Percentiles rank a stretch among this genome's conserved stretches.
Evolutionary conservation across 306 rosid species (phyloP).

Genomic region (Astragalus membranaceus): DNA sequence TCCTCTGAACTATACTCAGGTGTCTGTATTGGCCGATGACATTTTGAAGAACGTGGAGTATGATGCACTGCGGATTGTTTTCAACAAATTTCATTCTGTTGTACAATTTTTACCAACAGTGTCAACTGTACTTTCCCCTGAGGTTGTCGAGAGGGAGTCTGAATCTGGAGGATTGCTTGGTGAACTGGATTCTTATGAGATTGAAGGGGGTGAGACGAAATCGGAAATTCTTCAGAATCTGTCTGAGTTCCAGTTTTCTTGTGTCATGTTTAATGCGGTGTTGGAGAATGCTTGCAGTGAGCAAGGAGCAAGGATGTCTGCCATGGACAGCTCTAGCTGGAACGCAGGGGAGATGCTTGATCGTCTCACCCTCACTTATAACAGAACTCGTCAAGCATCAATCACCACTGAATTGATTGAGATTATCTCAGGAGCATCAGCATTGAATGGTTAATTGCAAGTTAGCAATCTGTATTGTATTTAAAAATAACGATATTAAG

Average conservation of each 20-base stretch:
- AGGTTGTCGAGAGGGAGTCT: slow-evolving; percentile 80
- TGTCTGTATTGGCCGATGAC: slow-evolving; percentile 90
- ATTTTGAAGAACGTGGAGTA: slow-evolving; percentile 87
- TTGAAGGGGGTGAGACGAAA: slow-evolving; percentile 97
- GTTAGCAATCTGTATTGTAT: slow-evolving; percentile 18
- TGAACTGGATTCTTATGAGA: slow-evolving; percentile 81
- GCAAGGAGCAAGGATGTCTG: slow-evolving; percentile 99
- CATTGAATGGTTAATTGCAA: slow-evolving; percentile 54
- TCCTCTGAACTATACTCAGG: no score
- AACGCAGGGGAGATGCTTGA: slow-evolving; percentile 99
- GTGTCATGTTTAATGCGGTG: slow-evolving; percentile 89
- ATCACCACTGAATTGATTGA: slow-evolving; percentile 97
- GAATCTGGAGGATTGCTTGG: slow-evolving; percentile 87
- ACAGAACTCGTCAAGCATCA: slow-evolving; percentile 99
- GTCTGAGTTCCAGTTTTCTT: slow-evolving; percentile 92
- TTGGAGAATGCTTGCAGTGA: slow-evolving; percentile 99
- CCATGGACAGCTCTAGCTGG: slow-evolving; percentile 99
- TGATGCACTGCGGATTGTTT: slow-evolving; percentile 77
- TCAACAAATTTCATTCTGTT: slow-evolving; percentile 84
- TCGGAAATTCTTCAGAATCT: slow-evolving; percentile 88
- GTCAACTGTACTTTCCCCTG: slow-evolving; percentile 81
- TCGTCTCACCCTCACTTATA: slow-evolving; percentile 92
- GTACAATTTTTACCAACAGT: slow-evolving; percentile 69
- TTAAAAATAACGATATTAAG: slow-evolving; percentile 39
- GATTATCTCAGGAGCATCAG: slow-evolving; percentile 98